Percentiles rank a stretch among this genome's conserved stretches.
Evolutionary conservation across 208 protist genomes (phyloP).

Genomic region (Acanthamoeba sp.): DNA sequence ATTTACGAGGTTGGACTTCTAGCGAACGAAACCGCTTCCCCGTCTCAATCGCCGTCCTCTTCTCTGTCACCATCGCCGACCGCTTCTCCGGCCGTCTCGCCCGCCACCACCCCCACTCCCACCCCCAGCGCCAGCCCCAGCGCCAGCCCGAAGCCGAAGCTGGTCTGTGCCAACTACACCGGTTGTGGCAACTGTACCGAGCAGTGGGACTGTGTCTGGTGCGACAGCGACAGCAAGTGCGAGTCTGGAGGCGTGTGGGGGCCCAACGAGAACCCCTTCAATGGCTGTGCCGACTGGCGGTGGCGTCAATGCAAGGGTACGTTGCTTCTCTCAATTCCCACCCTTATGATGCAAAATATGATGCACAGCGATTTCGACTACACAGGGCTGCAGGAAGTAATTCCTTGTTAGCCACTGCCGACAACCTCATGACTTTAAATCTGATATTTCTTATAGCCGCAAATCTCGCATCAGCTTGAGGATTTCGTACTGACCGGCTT

Average conservation of each 20-base stretch:
- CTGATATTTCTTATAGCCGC: not conserved
- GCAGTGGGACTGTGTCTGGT: slow-evolving; percentile 71
- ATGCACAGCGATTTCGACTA: slow-evolving; percentile 60
- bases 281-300: slow-evolving; percentile 57
- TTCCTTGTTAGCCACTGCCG: not conserved
- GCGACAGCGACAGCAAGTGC: slow-evolving; percentile 64
- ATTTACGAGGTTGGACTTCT: too few relatives aligned
- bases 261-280: slow-evolving; percentile 57
- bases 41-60: not conserved
- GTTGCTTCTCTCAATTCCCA: not conserved
- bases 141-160: not conserved
- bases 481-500: not conserved
- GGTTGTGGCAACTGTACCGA: slow-evolving; percentile 61
- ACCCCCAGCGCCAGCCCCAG: not conserved
- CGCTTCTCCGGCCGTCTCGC: not conserved
- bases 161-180: slow-evolving; percentile 33
- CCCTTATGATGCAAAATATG: not conserved
- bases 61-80: not conserved
- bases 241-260: slow-evolving; percentile 28
- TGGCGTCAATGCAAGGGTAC: slow-evolving; percentile 75
- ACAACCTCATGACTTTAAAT: slow-evolving; percentile 45
- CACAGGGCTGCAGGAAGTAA: not conserved
- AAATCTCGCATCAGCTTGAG: not conserved
- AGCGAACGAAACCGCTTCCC: too few relatives aligned
- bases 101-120: not conserved